Evolutionary conservation across 257 asterid species (phyloP).

Genomic region (Solanum chaucha): DNA sequence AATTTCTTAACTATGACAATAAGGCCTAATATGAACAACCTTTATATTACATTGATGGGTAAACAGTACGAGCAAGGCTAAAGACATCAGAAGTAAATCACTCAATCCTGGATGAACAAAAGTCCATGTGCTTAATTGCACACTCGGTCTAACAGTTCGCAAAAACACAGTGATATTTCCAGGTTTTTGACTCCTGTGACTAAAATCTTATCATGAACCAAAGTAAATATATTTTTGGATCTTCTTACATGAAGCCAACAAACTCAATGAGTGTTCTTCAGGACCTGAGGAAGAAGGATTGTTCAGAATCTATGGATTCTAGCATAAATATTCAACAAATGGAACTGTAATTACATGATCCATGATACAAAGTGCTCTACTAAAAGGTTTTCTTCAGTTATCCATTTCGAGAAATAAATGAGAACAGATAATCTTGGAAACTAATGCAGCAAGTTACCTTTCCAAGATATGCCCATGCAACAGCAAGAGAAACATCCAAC

Average conservation of each 20-base stretch:
- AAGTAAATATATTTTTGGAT: too few relatives aligned
- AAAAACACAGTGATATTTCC: too few relatives aligned
- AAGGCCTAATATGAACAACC: too few relatives aligned
- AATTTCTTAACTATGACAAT: too few relatives aligned
- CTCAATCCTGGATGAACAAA: too few relatives aligned
- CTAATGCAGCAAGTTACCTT: constrained; percentile 42
- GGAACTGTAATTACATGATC: not conserved
- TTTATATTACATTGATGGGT: too few relatives aligned
- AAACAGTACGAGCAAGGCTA: too few relatives aligned
- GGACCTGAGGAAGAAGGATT: not conserved
- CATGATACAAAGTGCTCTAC: not conserved
- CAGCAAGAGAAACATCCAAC: constrained; percentile 81
- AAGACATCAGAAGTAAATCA: too few relatives aligned
- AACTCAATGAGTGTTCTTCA: not conserved
- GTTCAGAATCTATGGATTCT: not conserved
- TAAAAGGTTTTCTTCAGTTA: not conserved
- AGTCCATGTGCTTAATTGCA: too few relatives aligned
- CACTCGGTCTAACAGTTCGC: too few relatives aligned
- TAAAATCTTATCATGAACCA: too few relatives aligned
- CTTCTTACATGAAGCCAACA: not conserved
- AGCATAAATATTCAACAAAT: not conserved
- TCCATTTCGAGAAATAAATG: not conserved
- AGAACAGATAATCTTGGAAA: not conserved
- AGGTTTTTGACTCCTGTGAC: too few relatives aligned
- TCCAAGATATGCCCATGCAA: constrained; percentile 95